Evolutionary conservation across 805 yeast species (phyloP).

Genomic region (Yarrowia alimentaria): DNA sequence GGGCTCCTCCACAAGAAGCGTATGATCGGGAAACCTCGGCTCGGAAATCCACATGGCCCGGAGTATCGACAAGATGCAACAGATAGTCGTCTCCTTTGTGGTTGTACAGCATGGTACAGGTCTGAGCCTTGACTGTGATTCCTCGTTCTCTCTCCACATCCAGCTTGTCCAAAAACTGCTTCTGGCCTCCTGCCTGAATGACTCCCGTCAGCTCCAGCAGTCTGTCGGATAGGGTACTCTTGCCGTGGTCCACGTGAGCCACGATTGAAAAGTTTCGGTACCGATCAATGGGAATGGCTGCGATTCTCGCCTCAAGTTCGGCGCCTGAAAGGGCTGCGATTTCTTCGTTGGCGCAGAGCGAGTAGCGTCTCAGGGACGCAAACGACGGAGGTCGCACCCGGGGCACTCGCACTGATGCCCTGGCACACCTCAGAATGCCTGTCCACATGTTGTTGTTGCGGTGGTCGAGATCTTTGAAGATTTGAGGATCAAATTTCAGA

Average conservation of each 20-base stretch:
- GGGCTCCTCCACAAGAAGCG: constrained; percentile 95
- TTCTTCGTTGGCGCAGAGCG: constrained; percentile 10
- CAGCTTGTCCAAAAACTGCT: constrained; percentile 83
- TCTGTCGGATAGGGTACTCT: constrained; percentile 80
- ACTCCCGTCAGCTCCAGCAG: constrained; percentile 86
- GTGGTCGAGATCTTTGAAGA: too few relatives aligned
- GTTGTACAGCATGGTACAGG: constrained; percentile 86
- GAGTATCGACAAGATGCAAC: constrained; percentile 90
- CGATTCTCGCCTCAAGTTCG: constrained; percentile 57
- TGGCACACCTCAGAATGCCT: not conserved
- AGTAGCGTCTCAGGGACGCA: not conserved
- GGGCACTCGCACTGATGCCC: not conserved
- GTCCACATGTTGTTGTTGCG: constrained; percentile 1
- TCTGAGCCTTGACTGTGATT: constrained; percentile 94
- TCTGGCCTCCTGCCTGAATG: constrained; percentile 67
- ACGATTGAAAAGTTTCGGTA: constrained; percentile 91
- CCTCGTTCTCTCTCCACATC: constrained; percentile 97
- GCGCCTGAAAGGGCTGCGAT: constrained; percentile 13
- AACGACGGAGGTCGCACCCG: not conserved
- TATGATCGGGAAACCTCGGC: constrained; percentile 91
- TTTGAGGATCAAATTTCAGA: too few relatives aligned
- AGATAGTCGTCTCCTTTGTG: constrained; percentile 70
- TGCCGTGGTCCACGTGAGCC: constrained; percentile 89
- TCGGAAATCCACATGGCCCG: constrained; percentile 96
- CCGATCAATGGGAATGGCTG: constrained; percentile 75